Base-by-base conservation (phyloP, 2,329 filamentous ascomycete species). In the Neocucurbitaria cava region DNA sequence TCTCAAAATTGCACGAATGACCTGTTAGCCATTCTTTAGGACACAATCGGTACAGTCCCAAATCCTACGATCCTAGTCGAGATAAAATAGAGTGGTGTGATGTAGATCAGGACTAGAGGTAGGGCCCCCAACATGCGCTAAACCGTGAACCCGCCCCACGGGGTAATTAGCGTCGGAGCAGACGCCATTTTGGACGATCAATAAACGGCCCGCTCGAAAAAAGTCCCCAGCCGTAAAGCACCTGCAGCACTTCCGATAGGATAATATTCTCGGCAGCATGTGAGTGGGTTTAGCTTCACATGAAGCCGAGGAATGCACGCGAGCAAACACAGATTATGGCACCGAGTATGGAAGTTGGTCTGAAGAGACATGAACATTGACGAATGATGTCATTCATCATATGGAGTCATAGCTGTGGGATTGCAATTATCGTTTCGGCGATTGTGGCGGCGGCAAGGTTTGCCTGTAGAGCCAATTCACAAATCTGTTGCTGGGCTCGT, bases 401-500 rank as follows among this genome's bases (percentile, higher is more conserved):
- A 8, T 20, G 18, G 18, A 8, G 3, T 4, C 2, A 3, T 13
- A 23, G 24, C 5, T 5, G n/a, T 24, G n/a, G 11, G 7, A 23
- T 40, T 11, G 21, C 15, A 15, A 40, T n/a, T 24, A 40, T 24
- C 21, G 38, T 11, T 40, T 40, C n/a, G 38, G 21, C 38, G 38
- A 15, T 17, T 40, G 38, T 7, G 38, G 9, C 38, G 11, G 38
- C 9, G 38, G 21, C 35, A 81, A 55, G 3, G 79, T 78, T 63
- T 73, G 79, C 54, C 73, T 78, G 71, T 89, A 88, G 17, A 87
- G 54, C 83, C 83, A 85, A 46, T 67, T 73, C 31, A 69, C 61
- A 41, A 73, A 56, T 46, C 74, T 81, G 15, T 89, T 84, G 43
- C 82, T 83, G 1, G 86, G 86, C 58, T 87, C 72, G 41, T 75